Conservation (phyloP, 1,139 yeast species). For the Trichomonascaceae sp. region DNA sequence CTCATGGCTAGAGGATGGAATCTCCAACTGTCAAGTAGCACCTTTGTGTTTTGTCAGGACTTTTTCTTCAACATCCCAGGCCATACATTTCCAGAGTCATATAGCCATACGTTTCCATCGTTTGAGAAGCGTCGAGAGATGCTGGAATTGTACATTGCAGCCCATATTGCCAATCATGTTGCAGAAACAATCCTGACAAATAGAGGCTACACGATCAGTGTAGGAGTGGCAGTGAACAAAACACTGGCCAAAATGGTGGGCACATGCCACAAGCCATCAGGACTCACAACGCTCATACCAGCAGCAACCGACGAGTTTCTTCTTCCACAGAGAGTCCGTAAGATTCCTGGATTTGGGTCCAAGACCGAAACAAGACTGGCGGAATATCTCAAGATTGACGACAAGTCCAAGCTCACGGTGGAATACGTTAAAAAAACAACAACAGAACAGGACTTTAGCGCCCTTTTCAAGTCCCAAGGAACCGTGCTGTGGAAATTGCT, state of each 20-base stretch:
- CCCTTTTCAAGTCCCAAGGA: too few relatives aligned
- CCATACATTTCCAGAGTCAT: constrained; percentile 12
- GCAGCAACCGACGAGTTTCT: constrained; percentile 16
- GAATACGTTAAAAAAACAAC: too few relatives aligned
- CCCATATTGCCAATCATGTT: constrained; percentile 19
- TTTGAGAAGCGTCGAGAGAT: constrained; percentile 4
- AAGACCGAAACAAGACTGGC: constrained; percentile 10
- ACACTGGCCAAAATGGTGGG: constrained; percentile 25
- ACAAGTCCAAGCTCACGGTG: too few relatives aligned
- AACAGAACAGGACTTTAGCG: too few relatives aligned
- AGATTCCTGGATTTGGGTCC: constrained; percentile 22
- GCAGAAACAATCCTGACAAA: constrained; percentile 17
- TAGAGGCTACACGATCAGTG: constrained; percentile 22
- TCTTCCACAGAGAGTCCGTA: constrained; percentile 10
- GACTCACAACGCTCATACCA: constrained; percentile 20
- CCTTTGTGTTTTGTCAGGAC: constrained; percentile 14
- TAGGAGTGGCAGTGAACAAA: constrained; percentile 23
- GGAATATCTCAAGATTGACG: too few relatives aligned
- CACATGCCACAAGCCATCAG: constrained; percentile 21
- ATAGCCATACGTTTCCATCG: constrained; percentile 6
- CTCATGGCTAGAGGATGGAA: constrained; percentile 4
- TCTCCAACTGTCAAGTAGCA: constrained; percentile 1
- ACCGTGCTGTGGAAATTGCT: constrained; percentile 19
- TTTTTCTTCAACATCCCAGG: constrained; percentile 21
- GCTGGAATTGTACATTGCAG: constrained; percentile 17